Conservation (phyloP, 1,284 basidiomycete genomes). For the Puccinia brachypodii region DNA sequence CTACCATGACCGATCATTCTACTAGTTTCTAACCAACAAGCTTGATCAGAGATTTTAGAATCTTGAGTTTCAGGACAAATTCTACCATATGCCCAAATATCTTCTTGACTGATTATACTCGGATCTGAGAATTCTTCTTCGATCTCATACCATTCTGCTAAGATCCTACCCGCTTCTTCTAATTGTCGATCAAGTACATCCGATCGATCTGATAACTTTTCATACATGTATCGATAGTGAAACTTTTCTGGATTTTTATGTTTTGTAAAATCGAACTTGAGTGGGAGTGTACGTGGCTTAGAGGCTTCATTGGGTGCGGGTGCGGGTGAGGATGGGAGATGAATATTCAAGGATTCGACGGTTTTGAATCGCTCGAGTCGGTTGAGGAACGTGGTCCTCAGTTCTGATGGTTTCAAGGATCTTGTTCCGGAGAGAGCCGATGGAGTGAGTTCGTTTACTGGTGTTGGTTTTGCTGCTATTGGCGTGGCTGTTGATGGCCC, state of each 20-base stretch:
- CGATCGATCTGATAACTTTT: constrained; percentile 76
- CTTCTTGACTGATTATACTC: constrained; percentile 66
- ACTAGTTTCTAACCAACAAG: constrained; percentile 75
- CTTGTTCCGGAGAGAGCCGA: not conserved
- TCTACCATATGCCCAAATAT: constrained; percentile 74
- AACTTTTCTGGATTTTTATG: not conserved
- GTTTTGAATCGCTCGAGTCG: constrained; percentile 37
- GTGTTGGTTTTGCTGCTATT: too few species aligned
- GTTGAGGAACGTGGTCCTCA: constrained; percentile 26
- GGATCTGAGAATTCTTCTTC: constrained; percentile 71
- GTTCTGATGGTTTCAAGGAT: constrained; percentile 21
- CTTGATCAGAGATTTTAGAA: constrained; percentile 70
- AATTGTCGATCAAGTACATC: constrained; percentile 80
- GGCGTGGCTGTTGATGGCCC: not conserved
- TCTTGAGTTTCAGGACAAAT: constrained; percentile 70
- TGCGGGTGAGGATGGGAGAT: constrained; percentile 15
- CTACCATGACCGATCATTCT: constrained; percentile 72
- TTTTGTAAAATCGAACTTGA: constrained; percentile 8
- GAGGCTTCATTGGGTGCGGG: not conserved
- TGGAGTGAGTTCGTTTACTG: not conserved
- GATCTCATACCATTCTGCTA: constrained; percentile 70
- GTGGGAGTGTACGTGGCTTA: not conserved
- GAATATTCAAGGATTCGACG: constrained; percentile 16
- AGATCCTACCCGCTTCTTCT: constrained; percentile 73
- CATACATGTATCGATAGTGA: constrained; percentile 81